Evolutionary conservation across 164 flowering plant genomes (phyloP), one percentile per base, ranked within the genome.

Genomic region (Nelumbo lutea): DNA sequence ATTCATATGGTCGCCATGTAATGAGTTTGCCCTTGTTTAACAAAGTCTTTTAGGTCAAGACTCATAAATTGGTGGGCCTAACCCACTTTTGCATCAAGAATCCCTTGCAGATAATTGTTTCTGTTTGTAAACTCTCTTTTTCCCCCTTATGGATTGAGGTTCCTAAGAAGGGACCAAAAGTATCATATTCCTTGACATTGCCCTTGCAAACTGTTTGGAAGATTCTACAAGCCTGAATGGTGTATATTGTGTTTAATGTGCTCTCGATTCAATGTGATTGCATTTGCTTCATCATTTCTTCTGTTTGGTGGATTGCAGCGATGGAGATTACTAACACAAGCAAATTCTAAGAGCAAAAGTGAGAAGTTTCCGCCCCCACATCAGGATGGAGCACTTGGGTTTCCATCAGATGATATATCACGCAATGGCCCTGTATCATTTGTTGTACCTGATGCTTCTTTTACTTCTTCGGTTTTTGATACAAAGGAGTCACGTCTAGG

Each of bases 361-460:
- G 96, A 93, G 82, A 93, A 90, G 76, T 93, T 93, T 71, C 98
- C 98, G 1, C 98, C 98, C 14, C 98, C 98, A 2, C 95, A 93
- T 79, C 90, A 90, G 68, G 98, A 90, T 73, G 98, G 86, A 70
- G 82, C 87, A 3, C 85, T 85, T 27, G 93, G 91, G 48, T 77
- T 83, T 68, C 89, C 83, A 41, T 68, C 47, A 3, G 86, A 87
- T 27, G 27, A 27, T 40, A 48, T 80, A 65, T 82, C 92, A 50
- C 81, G 74, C 39, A 78, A 86, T 72, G 88, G 83, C 9, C 83
- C 82, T 6, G 47, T 77, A 59, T 87, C 98, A 44, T 89, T 89
- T 71, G 81, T 77, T 46, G 77, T 77, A 40, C 38, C 82, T n/a
- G 90, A 81, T 47, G 50, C 75, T 52, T 89, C 95, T 0, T 89